Evolutionary conservation across 2,329 filamentous ascomycete species (phyloP).

Genomic region (Rosellinia necatrix): DNA sequence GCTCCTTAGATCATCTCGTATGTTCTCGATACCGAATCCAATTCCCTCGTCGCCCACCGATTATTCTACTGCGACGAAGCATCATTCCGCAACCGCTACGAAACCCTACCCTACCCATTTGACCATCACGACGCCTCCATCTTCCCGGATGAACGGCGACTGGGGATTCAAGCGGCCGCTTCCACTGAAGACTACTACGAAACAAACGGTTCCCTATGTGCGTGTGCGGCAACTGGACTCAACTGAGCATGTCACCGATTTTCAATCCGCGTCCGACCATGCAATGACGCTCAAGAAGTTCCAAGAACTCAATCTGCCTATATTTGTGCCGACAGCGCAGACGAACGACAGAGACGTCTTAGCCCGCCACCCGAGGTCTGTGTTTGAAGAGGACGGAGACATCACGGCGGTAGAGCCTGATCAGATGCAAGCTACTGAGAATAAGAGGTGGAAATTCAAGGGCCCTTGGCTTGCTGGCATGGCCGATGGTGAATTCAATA

Average conservation of each 20-base stretch:
- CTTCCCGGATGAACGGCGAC: conserved; percentile 77
- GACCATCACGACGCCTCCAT: conserved; percentile 75
- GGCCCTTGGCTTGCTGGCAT: conserved; percentile 70
- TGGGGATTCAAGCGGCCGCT: conserved; percentile 91
- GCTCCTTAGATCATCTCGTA: conserved; percentile 82
- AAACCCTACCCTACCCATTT: conserved; percentile 79
- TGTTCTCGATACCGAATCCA: conserved; percentile 84
- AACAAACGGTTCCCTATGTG: conserved; percentile 74
- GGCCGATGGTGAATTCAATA: conserved; percentile 62
- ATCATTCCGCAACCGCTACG: conserved; percentile 71
- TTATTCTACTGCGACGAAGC: conserved; percentile 52
- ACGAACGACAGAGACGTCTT: conserved; percentile 25
- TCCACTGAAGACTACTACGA: conserved; percentile 74
- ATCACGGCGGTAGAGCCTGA: conserved; percentile 50
- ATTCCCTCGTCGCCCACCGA: conserved; percentile 65
- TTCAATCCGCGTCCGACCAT: conserved; percentile 81
- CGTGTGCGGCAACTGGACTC: conserved; percentile 81
- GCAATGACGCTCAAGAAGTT: conserved; percentile 82
- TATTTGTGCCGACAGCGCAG: conserved; percentile 56
- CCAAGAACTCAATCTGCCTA: conserved; percentile 76
- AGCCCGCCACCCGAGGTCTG: conserved; percentile 48
- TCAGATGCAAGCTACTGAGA: conserved; percentile 43
- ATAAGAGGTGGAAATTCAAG: conserved; percentile 67
- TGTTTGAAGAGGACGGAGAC: conserved; percentile 64
- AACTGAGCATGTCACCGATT: conserved; percentile 87